phyloP scores from a whole-genome alignment of 2,329 filamentous ascomycete genomes.

The Eutypa lata region DNA sequence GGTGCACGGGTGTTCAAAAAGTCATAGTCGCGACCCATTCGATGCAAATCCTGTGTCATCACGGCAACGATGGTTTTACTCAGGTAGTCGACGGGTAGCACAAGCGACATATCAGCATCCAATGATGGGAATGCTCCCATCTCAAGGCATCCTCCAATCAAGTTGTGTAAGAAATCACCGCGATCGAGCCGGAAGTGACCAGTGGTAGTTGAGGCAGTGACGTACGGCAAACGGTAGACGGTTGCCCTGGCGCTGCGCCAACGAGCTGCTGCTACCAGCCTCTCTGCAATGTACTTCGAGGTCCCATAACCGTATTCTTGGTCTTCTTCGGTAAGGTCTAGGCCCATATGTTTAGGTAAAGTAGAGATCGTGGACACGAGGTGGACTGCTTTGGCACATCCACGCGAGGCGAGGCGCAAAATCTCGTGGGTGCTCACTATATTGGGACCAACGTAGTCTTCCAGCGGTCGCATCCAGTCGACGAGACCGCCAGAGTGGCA shows the following conservation, averaged over 20 bases:
- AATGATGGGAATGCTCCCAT: slow-evolving; percentile 24
- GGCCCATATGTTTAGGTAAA: slow-evolving; percentile 23
- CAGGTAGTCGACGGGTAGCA: slow-evolving; percentile 27
- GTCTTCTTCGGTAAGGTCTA: slow-evolving; percentile 18
- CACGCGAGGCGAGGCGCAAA: slow-evolving; percentile 24
- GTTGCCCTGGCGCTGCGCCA: slow-evolving; percentile 23
- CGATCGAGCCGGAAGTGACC: slow-evolving; percentile 26
- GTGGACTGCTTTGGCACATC: slow-evolving; percentile 23
- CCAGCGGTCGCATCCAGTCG: slow-evolving; percentile 27
- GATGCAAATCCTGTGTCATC: slow-evolving; percentile 18
- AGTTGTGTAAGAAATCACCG: slow-evolving; percentile 27
- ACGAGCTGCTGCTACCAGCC: slow-evolving; percentile 22
- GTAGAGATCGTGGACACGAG: slow-evolving; percentile 27
- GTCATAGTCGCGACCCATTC: slow-evolving; percentile 23
- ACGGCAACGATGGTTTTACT: slow-evolving; percentile 20
- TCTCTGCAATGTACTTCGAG: slow-evolving; percentile 25
- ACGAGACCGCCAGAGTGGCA: slow-evolving; percentile 26
- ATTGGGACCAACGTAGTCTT: slow-evolving; percentile 27
- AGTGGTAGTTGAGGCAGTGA: slow-evolving; percentile 21
- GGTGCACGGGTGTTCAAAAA: slow-evolving; percentile 21
- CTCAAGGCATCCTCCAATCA: slow-evolving; percentile 23
- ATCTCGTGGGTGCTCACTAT: slow-evolving; percentile 27
- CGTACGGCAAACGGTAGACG: slow-evolving; percentile 24
- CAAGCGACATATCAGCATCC: slow-evolving; percentile 20
- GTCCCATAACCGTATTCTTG: slow-evolving; percentile 26